Conservation (phyloP, 805 yeast genomes). For the Ogataea paraovalis region DNA sequence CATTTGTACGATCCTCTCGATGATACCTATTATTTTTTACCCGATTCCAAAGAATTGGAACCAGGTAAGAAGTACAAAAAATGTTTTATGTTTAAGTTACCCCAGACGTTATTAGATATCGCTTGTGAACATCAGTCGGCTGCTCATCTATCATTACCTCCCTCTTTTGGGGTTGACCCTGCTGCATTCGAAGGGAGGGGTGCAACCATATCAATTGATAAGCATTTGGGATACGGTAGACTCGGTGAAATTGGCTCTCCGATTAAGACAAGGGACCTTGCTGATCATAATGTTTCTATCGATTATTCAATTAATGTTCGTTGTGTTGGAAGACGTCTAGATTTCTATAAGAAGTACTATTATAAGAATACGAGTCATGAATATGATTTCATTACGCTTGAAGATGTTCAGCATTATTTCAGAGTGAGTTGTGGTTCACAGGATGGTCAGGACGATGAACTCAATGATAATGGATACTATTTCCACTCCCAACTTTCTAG, state of each 20-base stretch:
- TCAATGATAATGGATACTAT: slow-evolving; percentile 3
- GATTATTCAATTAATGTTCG: slow-evolving; percentile 53
- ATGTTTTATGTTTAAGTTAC: slow-evolving; percentile 53
- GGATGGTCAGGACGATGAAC: not conserved
- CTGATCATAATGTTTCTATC: slow-evolving; percentile 38
- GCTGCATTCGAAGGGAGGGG: slow-evolving; percentile 23
- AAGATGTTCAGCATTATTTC: slow-evolving; percentile 18
- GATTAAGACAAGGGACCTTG: slow-evolving; percentile 43
- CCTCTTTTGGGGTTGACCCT: slow-evolving; percentile 37
- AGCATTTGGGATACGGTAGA: slow-evolving; percentile 53
- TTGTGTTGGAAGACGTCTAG: slow-evolving; percentile 43
- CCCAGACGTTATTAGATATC: slow-evolving; percentile 47
- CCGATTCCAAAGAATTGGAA: slow-evolving; percentile 39
- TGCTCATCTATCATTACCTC: slow-evolving; percentile 36
- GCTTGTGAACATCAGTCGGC: slow-evolving; percentile 42
- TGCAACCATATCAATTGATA: slow-evolving; percentile 26
- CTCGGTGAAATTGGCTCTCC: slow-evolving; percentile 49
- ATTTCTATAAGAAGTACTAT: slow-evolving; percentile 22
- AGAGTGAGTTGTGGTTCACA: slow-evolving; percentile 17
- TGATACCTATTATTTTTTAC: slow-evolving; percentile 35
- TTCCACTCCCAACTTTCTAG: slow-evolving; percentile 9
- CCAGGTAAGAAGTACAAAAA: slow-evolving; percentile 52
- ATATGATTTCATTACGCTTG: slow-evolving; percentile 22
- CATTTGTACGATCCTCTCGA: slow-evolving; percentile 22
- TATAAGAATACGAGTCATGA: slow-evolving; percentile 15